Base-by-base conservation (phyloP, 208 protist genomes). In the Trypanosoma conorhini region DNA sequence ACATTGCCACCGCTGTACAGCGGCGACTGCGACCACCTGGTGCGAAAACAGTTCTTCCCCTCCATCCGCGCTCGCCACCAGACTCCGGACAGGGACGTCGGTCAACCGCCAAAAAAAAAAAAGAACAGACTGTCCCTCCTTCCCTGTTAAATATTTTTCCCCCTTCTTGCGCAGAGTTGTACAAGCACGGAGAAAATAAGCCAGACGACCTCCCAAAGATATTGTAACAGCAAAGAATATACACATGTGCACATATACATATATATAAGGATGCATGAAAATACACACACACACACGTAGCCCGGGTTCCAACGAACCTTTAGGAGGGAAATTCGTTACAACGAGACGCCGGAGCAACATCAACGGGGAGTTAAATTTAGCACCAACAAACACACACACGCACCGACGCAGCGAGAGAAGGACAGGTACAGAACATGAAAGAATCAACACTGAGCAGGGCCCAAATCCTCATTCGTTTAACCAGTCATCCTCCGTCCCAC, bases 31-130 rank as follows among this genome's bases (percentile, higher is more conserved):
- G 85, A 85, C 89, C 92, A 94, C 24, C 71, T 72, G 51, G 83
- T 92, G 40, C 88, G 83, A 69, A 96, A 96, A 68, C 87, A 94
- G 66, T 94, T 96, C 58, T 92, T 93, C 15, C 92, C 92, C 60
- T 94, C 87, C 87, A 96, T 96, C 19, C 48, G 51, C 19, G n/a
- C 13, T 3, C 15, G 19, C 46, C 38, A 19, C 9, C 12, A 22
- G 5, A n/a, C 30, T 19, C 22, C 28, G 62, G 17, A 64, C 12
- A 56, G 31, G 55, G 35, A 24, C 4, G 38, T 60, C 9, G 28
- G 26, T 21, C 26, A 54, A 69, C 42, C 40, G 62, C 5, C 5
- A 68, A 62, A 48, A 62, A 44, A 56, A 55, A 22, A 22, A 52
- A 67, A 8, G 5, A 67, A 15, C 35, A 58, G 59, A 72, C 33